Evolutionary conservation across 2,329 filamentous ascomycete species (phyloP), one percentile per base, ranked within the genome.

Genomic region (Xylaria sp.): DNA sequence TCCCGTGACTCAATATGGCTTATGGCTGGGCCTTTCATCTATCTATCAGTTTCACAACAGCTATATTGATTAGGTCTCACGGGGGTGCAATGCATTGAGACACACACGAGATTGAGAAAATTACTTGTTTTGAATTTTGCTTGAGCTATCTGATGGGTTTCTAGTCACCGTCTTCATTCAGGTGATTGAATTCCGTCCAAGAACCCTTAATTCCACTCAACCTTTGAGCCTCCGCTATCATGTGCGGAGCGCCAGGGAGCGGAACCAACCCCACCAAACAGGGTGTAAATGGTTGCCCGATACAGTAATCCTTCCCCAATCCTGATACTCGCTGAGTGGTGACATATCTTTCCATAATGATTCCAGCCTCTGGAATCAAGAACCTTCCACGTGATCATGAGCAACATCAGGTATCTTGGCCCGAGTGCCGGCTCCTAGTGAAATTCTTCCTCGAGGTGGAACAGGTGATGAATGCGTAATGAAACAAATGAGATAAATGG

Each of bases 291-390:
- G 53, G 61, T 68, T 72, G 65, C 71, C 71, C 62, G 53, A 66
- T 70, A 69, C 64, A 68, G 70, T 68, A 72, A 67, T 60, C 53
- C 46, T 37, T 46, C 57, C 40, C 44, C 64, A 63, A 67, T 67
- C 64, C 44, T 48, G 29, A 51, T 58, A 21, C 65, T 67, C 67
- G 67, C 62, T 69, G 72, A 72, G 72, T 71, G 71, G 72, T 72
- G 70, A 71, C 64, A 65, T 69, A 40, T 61, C 54, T 53, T 53
- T 31, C 47, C 40, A 47, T 35, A 19, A 27, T 62, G 54, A 59
- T 65, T 57, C 59, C 47, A 58, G 51, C 37, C 38, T 31, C 37
- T 44, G 47, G 27, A 31, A 43, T 10, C 35, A 46, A 58, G 17
- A 43, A 57, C 46, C 59, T 66, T 33, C 60, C 62, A 60, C 64